phyloP scores from a whole-genome alignment of 2,329 filamentous ascomycete genomes.

The Ramularia endophylla region DNA sequence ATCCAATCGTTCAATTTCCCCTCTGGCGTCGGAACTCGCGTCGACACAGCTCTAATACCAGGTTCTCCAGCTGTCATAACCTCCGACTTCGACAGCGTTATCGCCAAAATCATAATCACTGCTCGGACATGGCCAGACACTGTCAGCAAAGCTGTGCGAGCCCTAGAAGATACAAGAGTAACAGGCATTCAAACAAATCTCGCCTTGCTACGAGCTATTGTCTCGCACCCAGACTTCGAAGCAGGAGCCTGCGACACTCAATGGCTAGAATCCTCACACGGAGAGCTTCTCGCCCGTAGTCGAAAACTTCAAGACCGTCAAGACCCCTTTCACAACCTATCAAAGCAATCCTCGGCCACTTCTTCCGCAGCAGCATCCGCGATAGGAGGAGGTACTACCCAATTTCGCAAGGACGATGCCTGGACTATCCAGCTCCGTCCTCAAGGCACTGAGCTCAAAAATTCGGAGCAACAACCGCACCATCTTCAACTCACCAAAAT shows the following conservation, averaged over 20 bases:
- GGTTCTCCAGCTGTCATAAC: slow-evolving; percentile 42
- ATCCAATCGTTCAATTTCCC: slow-evolving; percentile 51
- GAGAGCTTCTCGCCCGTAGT: slow-evolving; percentile 31
- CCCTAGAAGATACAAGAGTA: slow-evolving; percentile 52
- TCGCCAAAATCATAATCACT: slow-evolving; percentile 56
- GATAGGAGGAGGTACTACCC: slow-evolving; percentile 32
- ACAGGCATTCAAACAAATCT: slow-evolving; percentile 55
- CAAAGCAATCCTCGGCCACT: slow-evolving; percentile 19
- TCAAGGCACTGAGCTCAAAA: slow-evolving; percentile 3
- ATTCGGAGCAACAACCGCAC: slow-evolving; percentile 30
- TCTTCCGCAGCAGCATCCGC: slow-evolving; percentile 28
- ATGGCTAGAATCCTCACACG: slow-evolving; percentile 51
- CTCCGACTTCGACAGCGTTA: slow-evolving; percentile 53
- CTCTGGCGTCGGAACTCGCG: slow-evolving; percentile 51
- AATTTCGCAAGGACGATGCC: slow-evolving; percentile 39
- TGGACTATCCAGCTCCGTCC: slow-evolving; percentile 19
- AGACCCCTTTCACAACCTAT: slow-evolving; percentile 23
- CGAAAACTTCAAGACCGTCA: slow-evolving; percentile 8
- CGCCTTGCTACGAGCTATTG: slow-evolving; percentile 48
- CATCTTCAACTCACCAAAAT: slow-evolving; percentile 52
- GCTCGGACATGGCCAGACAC: slow-evolving; percentile 48
- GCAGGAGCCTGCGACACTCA: slow-evolving; percentile 47
- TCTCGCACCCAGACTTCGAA: slow-evolving; percentile 47
- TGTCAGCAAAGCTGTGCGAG: slow-evolving; percentile 49
- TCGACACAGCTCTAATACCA: slow-evolving; percentile 51